Percentiles rank a stretch among this genome's conserved stretches.
These are phyloP conservation scores for Astragalus membranaceus DNA, from an alignment of 306 rosid genomes.

Conservation along the genomic window DNA sequence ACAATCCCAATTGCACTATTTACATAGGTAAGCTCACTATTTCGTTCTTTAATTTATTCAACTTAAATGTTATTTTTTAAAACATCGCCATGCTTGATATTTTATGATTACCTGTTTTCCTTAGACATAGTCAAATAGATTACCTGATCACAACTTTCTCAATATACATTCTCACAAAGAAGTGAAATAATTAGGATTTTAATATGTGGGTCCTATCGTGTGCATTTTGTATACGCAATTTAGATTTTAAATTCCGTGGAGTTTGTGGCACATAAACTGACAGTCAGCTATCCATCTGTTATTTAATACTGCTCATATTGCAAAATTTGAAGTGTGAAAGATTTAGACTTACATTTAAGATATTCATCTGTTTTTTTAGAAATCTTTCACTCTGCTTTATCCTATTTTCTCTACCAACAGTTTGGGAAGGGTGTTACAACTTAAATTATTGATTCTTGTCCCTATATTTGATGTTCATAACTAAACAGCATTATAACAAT, in stretches of 20 bases:
- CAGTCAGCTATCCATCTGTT: neutral
- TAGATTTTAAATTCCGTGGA: neutral
- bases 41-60: neutral
- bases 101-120: neutral
- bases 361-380: too few species aligned
- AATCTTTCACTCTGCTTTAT: too few species aligned
- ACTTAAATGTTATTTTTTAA: neutral
- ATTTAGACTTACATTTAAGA: too few species aligned
- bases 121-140: neutral
- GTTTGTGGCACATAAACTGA: neutral
- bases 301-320: neutral
- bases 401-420: too few species aligned
- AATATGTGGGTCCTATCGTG: neutral
- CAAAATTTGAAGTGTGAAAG: too few species aligned
- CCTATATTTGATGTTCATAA: too few species aligned
- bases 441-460: too few species aligned
- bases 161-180: too few species aligned
- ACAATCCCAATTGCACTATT: constrained; percentile 38
- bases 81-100: too few species aligned
- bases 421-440: too few species aligned
- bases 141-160: too few species aligned
- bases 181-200: neutral
- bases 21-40: constrained; percentile 34
- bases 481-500: neutral
- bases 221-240: neutral